Evolutionary conservation across 2,329 filamentous ascomycete species (phyloP).

Genomic region (Pestalotiopsis sp.): DNA sequence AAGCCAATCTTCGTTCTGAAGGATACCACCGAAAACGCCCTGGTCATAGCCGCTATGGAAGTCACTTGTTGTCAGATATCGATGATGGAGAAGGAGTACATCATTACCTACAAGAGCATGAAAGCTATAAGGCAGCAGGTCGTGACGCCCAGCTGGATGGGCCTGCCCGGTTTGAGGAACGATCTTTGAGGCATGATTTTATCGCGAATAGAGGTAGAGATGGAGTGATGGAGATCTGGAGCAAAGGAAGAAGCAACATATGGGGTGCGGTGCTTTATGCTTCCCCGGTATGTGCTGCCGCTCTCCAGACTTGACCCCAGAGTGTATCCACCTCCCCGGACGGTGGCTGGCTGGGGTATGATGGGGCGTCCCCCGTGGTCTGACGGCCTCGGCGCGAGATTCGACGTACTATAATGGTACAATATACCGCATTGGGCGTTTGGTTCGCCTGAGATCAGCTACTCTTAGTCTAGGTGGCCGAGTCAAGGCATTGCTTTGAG

Average conservation of each 20-base stretch:
- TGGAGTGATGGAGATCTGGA: neutral
- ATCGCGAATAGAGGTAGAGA: neutral
- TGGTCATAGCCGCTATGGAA: constrained; percentile 15
- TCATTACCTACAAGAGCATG: neutral
- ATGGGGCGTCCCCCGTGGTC: neutral
- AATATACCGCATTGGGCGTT: neutral
- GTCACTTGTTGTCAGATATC: no score
- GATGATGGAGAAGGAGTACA: no score
- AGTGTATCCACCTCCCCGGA: neutral
- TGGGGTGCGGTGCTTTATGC: neutral
- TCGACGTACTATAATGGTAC: neutral
- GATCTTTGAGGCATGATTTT: neutral
- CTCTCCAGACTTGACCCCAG: neutral
- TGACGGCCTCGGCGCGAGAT: neutral
- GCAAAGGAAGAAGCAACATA: neutral
- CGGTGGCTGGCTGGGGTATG: neutral
- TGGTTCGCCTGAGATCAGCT: neutral
- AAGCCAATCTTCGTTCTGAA: constrained; percentile 9
- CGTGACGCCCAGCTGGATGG: constrained; percentile 1
- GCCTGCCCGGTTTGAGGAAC: neutral
- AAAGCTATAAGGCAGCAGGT: constrained; percentile 5
- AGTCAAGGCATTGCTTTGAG: neutral
- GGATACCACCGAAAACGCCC: constrained; percentile 16
- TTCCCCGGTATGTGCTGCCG: neutral
- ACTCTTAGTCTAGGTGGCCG: neutral